These are phyloP conservation scores for Chlamydomonas sp. DNA, from an alignment of 139 green algal genomes.

Conservation along the genomic window DNA sequence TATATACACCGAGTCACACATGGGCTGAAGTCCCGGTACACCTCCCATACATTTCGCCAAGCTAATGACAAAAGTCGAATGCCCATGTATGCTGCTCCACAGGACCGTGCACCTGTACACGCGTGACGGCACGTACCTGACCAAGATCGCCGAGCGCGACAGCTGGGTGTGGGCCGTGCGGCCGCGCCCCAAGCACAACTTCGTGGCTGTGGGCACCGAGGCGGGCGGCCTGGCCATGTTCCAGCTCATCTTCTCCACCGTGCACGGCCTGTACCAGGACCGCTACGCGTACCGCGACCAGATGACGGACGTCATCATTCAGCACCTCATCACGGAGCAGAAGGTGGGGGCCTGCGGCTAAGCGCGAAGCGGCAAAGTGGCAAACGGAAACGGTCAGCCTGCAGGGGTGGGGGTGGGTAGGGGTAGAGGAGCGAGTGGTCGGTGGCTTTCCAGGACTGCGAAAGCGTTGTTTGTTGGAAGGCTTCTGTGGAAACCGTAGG, in stretches of 20 bases:
- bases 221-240: constrained; percentile 78
- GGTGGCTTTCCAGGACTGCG: too few relatives aligned
- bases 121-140: constrained; percentile 73
- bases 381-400: too few relatives aligned
- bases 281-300: constrained; percentile 77
- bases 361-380: too few relatives aligned
- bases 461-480: too few relatives aligned
- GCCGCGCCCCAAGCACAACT: constrained; percentile 70
- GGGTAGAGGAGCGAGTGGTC: too few relatives aligned
- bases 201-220: constrained; percentile 79
- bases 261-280: constrained; percentile 83
- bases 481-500: too few relatives aligned
- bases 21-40: neutral
- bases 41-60: too few relatives aligned
- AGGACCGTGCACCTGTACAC: constrained; percentile 73
- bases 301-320: constrained; percentile 90
- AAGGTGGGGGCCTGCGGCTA: constrained; percentile 57
- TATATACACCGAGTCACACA: neutral
- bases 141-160: constrained; percentile 62
- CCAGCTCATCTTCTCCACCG: constrained; percentile 77
- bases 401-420: too few relatives aligned
- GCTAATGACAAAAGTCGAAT: too few relatives aligned
- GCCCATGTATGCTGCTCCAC: neutral
- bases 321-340: constrained; percentile 86
- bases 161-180: constrained; percentile 77